Base-by-base conservation (phyloP, 1,284 basidiomycete species). In the Clitocybe nebularis region DNA sequence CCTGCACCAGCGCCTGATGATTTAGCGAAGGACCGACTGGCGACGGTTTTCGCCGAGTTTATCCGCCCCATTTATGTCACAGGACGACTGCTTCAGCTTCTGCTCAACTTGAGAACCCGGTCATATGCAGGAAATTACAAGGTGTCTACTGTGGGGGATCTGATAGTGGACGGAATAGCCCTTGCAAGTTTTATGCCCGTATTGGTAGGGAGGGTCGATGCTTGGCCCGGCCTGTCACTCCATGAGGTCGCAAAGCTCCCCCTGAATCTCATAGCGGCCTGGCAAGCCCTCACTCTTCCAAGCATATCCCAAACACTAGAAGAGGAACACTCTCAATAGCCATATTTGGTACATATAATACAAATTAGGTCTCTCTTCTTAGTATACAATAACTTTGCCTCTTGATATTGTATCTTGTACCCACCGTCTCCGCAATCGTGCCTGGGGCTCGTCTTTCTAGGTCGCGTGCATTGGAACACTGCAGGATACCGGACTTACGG, bases 61-160 rank as follows among this genome's bases (percentile, higher is more conserved):
- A 36, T 39, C 21, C 36, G 42, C 7, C 44, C 54, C 5, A 50
- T 56, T 37, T 20, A 34, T n/a, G 26, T 57, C 26, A 50, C 56
- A 5, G 60, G 58, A 5, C 42, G 14, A 5, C n/a, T 56, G 5
- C 46, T 60, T 1, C 61, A 65, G 39, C 20, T 63, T 10, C 33
- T 55, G 17, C 45, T 62, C 24, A 65, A 62, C 39, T 49, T 50
- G 36, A 50, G 51, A 11, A 49, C 53, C 0, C 50, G 46, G 39
- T 55, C 47, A 6, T 64, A 58, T 42, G 60, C 58, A 0, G 62
- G 63, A 4, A 36, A 44, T 2, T 59, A 60, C 40, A 58, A 55
- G 29, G 17, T 53, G 1, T 41, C 50, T 10, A 38, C 54, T 10
- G 34, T 43, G 5, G 33, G 60, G 19, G 19, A 16, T 13, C 11